Evolutionary conservation across 441 rosid species (phyloP).

Genomic region (Lepidium campestre): DNA sequence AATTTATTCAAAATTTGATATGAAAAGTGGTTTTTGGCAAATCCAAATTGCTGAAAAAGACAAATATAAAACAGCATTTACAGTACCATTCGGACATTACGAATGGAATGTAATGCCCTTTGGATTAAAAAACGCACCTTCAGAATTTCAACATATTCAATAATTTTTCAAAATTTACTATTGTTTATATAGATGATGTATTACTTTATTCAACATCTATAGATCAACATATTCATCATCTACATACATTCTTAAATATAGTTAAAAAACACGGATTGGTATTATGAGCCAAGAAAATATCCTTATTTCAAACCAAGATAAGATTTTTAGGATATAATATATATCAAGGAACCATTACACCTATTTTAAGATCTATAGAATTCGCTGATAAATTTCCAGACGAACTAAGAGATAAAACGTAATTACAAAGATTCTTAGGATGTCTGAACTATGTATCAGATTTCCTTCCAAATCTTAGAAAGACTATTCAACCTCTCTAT

Average conservation of each 20-base stretch:
- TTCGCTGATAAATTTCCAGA: background rate
- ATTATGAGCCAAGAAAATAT: background rate
- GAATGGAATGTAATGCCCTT: too few relatives aligned
- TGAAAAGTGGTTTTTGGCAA: too few relatives aligned
- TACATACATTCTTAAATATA: background rate
- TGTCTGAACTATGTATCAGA: background rate
- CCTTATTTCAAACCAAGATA: background rate
- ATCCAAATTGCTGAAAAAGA: too few relatives aligned
- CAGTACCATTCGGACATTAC: too few relatives aligned
- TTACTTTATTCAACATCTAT: background rate
- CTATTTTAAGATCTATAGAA: background rate
- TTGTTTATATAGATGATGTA: background rate
- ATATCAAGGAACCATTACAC: background rate
- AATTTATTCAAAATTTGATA: too few relatives aligned
- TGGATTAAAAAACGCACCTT: too few relatives aligned
- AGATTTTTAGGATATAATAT: background rate
- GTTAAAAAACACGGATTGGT: background rate
- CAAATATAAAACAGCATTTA: too few relatives aligned
- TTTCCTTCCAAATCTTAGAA: background rate
- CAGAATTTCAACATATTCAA: too few relatives aligned
- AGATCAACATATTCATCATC: background rate
- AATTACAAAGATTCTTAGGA: background rate
- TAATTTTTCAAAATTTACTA: too few relatives aligned
- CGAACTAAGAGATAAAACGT: background rate
- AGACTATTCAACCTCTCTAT: background rate